Evolutionary conservation across 2,329 filamentous ascomycete genomes (phyloP).

Genomic region (Westerdykella ornata): DNA sequence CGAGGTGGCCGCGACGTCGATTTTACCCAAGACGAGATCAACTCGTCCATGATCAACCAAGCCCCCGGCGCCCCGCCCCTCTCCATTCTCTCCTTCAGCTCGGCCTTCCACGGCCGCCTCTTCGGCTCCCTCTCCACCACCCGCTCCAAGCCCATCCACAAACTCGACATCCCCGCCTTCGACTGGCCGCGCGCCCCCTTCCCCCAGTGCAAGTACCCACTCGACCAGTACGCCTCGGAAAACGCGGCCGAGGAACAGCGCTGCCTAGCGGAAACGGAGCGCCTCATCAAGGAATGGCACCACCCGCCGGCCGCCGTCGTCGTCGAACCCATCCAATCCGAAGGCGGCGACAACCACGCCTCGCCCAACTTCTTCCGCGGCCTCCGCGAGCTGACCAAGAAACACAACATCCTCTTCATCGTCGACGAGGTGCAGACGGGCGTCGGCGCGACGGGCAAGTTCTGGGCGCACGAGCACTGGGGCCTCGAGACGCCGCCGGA

Average conservation of each 20-base stretch:
- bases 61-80: constrained; percentile 70
- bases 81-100: constrained; percentile 83
- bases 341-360: constrained; percentile 92
- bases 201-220: constrained; percentile 77
- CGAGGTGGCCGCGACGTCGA: constrained; percentile 71
- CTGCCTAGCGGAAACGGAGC: constrained; percentile 75
- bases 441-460: constrained; percentile 84
- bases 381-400: constrained; percentile 70
- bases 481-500: constrained; percentile 70
- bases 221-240: constrained; percentile 70
- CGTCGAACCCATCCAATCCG: constrained; percentile 86
- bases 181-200: constrained; percentile 92
- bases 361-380: constrained; percentile 80
- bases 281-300: constrained; percentile 71
- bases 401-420: constrained; percentile 74
- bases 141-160: constrained; percentile 88
- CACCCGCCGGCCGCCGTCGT: constrained; percentile 74
- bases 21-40: constrained; percentile 71
- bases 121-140: constrained; percentile 85
- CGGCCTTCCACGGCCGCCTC: constrained; percentile 82
- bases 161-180: constrained; percentile 89
- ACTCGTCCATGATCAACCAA: constrained; percentile 72
- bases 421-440: constrained; percentile 94
- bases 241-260: constrained; percentile 76
- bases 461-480: constrained; percentile 98